Evolutionary conservation across 2,329 filamentous ascomycete genomes (phyloP), one percentile per base, ranked within the genome.

Genomic region (Colletotrichum sojae): DNA sequence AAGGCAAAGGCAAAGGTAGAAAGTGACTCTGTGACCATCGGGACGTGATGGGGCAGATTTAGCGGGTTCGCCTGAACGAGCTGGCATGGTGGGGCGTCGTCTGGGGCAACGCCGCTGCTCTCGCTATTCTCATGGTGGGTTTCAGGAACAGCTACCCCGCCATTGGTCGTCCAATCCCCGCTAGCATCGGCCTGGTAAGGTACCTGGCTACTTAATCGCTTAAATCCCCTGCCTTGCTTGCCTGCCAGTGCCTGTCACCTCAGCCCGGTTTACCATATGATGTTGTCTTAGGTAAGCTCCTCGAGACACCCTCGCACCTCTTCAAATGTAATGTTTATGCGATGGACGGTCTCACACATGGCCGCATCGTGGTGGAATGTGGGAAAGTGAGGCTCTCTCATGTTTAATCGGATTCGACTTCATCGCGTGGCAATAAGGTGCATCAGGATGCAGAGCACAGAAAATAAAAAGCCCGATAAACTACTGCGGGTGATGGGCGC

Each of bases 61-160:
- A 45, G 53, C 22, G 52, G 63, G 53, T 54, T 56, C 49, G 39
- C 67, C 64, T 45, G 49, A 18, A 20, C 13, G 22, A 36, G 56
- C n/a, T 53, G 49, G 46, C 56, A 51, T 6, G 40, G 66, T 63
- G 67, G 67, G 56, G 36, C 25, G 67, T 70, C 52, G 65, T 52
- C 67, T 61, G 49, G 59, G 53, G 67, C 67, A 69, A 69, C 67
- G 36, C 40, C n/a, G 49, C 55, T 48, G 20, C 15, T 43, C 13
- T 58, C 13, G 18, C 6, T 9, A 36, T 36, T 36, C 31, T 36
- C 31, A 18, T 67, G 39, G 63, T 67, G 63, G 67, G 66, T 70
- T 70, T 62, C 63, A 67, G 56, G n/a, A 62, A 52, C 27, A 69
- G 56, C 67, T 55, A 57, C 39, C 56, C 56, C 52, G 51, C 56